phyloP scores from a whole-genome alignment of 768 basidiomycete species.

The Ramaria rubella region DNA sequence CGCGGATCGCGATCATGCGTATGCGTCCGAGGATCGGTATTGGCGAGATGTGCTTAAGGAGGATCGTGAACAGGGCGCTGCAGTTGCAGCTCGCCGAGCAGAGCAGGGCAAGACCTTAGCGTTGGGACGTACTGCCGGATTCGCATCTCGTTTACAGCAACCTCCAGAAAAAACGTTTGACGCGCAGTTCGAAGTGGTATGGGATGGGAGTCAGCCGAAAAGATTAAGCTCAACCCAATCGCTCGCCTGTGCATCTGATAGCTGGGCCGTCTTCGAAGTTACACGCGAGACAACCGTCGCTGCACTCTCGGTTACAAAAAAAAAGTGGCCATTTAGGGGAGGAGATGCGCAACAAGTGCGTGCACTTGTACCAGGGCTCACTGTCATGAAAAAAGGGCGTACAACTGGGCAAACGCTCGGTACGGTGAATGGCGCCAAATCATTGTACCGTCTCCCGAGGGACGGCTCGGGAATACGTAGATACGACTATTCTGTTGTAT shows the following conservation, averaged over 20 bases:
- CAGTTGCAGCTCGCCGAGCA: not conserved
- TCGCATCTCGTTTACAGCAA: not conserved
- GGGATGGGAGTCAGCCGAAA: not conserved
- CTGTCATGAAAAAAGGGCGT: not conserved
- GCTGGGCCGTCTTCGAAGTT: slow-evolving; percentile 4
- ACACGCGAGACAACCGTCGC: not conserved
- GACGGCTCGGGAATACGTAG: slow-evolving; percentile 2
- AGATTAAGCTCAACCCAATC: not conserved
- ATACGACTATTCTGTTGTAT: not conserved
- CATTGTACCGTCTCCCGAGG: slow-evolving; percentile 3
- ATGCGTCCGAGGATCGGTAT: not conserved
- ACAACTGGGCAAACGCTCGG: slow-evolving; percentile 1
- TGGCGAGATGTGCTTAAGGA: not conserved
- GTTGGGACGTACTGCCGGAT: not conserved
- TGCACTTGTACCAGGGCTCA: not conserved
- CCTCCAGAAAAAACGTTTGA: not conserved
- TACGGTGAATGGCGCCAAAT: slow-evolving; percentile 4
- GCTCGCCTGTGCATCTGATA: not conserved
- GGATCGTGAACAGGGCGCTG: not conserved
- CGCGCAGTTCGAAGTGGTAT: not conserved
- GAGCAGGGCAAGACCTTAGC: not conserved
- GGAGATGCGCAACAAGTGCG: not conserved
- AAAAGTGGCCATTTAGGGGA: not conserved
- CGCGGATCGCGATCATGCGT: not conserved
- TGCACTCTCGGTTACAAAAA: not conserved